Base-by-base conservation (phyloP, 2,329 filamentous ascomycete genomes). In the Fusarium beomiforme region DNA sequence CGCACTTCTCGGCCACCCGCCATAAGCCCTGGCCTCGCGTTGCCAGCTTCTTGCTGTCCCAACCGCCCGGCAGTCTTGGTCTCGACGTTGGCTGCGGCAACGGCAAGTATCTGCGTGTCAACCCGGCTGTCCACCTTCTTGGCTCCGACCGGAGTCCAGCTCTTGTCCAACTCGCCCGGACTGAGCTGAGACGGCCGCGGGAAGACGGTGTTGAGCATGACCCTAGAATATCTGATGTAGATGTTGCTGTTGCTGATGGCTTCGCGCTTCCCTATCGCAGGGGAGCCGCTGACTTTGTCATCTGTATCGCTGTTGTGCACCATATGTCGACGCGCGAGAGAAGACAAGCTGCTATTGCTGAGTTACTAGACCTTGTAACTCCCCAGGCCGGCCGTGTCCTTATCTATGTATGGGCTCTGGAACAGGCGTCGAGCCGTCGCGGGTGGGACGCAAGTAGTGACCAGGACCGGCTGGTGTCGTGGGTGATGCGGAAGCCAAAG, bases 41-140 rank as follows among this genome's bases (percentile, higher is more conserved):
- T 60, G 89, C 94, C 69, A 85, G 85, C 37, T 98, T 98, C 79
- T 87, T 98, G 37, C 83, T 85, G 53, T 83, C 84, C 34, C 88
- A 92, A 50, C 79, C 86, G 1, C 83, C 90, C 16, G 95, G 95
- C 29, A 88, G 93, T 53, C 83, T 98, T 60, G 96, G 96, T 13
- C 86, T 97, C 34, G 96, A 99, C 81, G 87, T 98, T 61, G 96
- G 96, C 67, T 98, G 96, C 82, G 96, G 96, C 65, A 99, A 99
- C 83, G 96, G 96, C 74, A 98, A 98, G 85, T 98, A 98, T 80
- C 85, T 98, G 67, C 85, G 88, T 66, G 92, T 97, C 62, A 97
- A 97, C 81, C 87, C 86, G 24, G 82, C 89, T 75, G 83, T 97
- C 51, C 94, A 93, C 83, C 91, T 98, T 58, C 80, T 98, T 64